phyloP scores from a whole-genome alignment of 768 basidiomycete genomes.

The Psilocybe tampanensis region DNA sequence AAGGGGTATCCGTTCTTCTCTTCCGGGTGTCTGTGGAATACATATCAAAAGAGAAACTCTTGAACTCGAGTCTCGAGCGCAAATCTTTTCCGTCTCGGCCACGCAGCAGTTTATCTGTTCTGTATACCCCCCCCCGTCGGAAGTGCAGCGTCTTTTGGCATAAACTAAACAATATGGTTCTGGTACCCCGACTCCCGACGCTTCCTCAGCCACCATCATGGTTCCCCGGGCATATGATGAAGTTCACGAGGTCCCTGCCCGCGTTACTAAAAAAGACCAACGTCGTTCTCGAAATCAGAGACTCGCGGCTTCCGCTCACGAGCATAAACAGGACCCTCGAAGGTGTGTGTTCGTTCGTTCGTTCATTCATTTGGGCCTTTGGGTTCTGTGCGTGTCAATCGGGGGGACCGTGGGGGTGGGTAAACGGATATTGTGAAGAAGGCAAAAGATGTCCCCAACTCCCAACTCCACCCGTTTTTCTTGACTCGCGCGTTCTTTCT shows the following conservation, averaged over 20 bases:
- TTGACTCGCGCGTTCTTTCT: too few relatives aligned
- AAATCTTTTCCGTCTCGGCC: conserved; percentile 3
- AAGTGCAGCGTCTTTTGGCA: too few relatives aligned
- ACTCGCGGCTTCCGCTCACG: conserved; percentile 90
- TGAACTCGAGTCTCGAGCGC: too few relatives aligned
- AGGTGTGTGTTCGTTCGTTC: too few relatives aligned
- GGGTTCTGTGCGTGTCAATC: conserved; percentile 28
- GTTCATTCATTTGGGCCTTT: conserved; percentile 11
- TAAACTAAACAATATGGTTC: too few relatives aligned
- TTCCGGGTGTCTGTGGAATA: too few relatives aligned
- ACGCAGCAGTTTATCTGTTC: too few relatives aligned
- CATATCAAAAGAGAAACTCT: too few relatives aligned
- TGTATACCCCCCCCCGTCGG: too few relatives aligned
- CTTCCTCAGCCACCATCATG: conserved; percentile 84
- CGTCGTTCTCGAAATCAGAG: conserved; percentile 92
- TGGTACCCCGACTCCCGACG: conserved; percentile 35
- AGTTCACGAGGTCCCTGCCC: conserved; percentile 79
- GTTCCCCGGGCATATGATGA: conserved; percentile 96
- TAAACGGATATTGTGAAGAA: too few relatives aligned
- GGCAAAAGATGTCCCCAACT: not conserved
- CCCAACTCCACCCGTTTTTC: too few relatives aligned
- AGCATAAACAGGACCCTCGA: conserved; percentile 92
- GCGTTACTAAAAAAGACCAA: conserved; percentile 78
- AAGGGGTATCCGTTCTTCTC: conserved; percentile 5
- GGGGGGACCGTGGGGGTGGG: too few relatives aligned